phyloP scores from a whole-genome alignment of 2,329 filamentous ascomycete species.

The Myotisia sp. region DNA sequence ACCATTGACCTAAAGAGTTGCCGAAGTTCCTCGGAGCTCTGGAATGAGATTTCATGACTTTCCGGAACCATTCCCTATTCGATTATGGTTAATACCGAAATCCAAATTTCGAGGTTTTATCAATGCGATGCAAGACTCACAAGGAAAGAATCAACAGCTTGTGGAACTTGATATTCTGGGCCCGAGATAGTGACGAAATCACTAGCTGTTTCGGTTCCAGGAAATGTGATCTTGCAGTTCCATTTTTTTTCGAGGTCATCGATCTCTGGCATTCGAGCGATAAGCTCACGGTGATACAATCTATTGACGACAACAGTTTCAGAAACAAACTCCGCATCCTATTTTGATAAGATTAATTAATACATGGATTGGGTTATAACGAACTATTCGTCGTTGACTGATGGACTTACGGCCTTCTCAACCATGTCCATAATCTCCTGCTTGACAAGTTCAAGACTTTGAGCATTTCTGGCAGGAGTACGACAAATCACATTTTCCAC shows the following conservation, averaged over 20 bases:
- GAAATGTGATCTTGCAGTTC: conserved; percentile 99
- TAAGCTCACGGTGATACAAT: conserved; percentile 85
- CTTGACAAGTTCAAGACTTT: conserved; percentile 93
- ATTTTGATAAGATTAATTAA: conserved; percentile 8
- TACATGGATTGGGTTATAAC: background rate
- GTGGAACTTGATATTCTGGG: conserved; percentile 94
- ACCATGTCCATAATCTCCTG: conserved; percentile 99
- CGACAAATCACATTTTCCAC: conserved; percentile 98
- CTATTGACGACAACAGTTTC: conserved; percentile 89
- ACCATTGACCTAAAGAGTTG: conserved; percentile 69
- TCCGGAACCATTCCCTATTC: conserved; percentile 85
- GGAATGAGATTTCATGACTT: conserved; percentile 78
- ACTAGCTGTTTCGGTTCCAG: conserved; percentile 91
- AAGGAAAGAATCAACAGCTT: conserved; percentile 89
- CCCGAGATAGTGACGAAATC: conserved; percentile 92
- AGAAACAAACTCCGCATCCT: conserved; percentile 93
- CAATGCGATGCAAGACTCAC: conserved; percentile 33
- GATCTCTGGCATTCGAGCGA: conserved; percentile 74
- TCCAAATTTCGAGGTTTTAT: background rate
- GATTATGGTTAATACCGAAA: too few relatives aligned
- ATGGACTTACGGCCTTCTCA: conserved; percentile 60
- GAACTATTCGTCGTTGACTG: too few relatives aligned
- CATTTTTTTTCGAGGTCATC: conserved; percentile 96
- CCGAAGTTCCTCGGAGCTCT: conserved; percentile 58
- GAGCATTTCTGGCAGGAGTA: conserved; percentile 89